A percentile compares a stretch with the other conserved stretches of the same genome.
These are phyloP conservation scores for Sugiyamaella pinicola DNA, from an alignment of 1,139 yeast species.

Conservation along the genomic window DNA sequence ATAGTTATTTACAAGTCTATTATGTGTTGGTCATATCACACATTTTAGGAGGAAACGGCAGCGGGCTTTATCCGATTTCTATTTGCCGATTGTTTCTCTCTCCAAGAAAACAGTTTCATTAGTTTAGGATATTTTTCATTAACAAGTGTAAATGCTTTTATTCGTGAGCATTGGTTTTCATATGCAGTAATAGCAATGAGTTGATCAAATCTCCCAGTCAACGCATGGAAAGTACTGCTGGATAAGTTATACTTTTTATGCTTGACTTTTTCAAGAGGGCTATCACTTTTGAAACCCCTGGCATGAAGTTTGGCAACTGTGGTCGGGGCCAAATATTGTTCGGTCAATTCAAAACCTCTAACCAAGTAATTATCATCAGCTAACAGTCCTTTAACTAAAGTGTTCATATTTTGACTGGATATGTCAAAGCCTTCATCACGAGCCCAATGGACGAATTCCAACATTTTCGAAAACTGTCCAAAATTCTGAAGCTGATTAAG, in stretches of 20 bases:
- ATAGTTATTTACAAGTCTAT: constrained; percentile 9
- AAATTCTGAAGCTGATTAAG: constrained; percentile 36
- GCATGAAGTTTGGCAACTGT: constrained; percentile 11
- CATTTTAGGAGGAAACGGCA: background rate
- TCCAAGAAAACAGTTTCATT: constrained; percentile 15
- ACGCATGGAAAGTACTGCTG: constrained; percentile 16
- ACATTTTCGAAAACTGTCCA: constrained; percentile 35
- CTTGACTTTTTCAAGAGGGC: background rate
- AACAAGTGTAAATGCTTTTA: constrained; percentile 16
- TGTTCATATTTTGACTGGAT: constrained; percentile 47
- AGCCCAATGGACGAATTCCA: constrained; percentile 39
- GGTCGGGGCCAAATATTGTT: constrained; percentile 41
- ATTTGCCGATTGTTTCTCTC: background rate
- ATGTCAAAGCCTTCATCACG: constrained; percentile 43
- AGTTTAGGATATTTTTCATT: constrained; percentile 21
- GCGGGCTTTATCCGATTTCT: background rate
- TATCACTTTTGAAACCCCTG: constrained; percentile 39
- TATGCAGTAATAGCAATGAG: constrained; percentile 16
- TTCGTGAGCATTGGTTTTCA: constrained; percentile 16
- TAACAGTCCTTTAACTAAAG: constrained; percentile 42
- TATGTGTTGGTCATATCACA: constrained; percentile 17
- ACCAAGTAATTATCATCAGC: constrained; percentile 39
- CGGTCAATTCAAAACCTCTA: constrained; percentile 44
- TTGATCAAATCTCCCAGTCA: constrained; percentile 15
- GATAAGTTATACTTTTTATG: constrained; percentile 10